Percentiles rank a stretch among this genome's conserved stretches.
Evolutionary conservation across 2,329 filamentous ascomycete genomes (phyloP).

Genomic region (Penicillium sumatraense): DNA sequence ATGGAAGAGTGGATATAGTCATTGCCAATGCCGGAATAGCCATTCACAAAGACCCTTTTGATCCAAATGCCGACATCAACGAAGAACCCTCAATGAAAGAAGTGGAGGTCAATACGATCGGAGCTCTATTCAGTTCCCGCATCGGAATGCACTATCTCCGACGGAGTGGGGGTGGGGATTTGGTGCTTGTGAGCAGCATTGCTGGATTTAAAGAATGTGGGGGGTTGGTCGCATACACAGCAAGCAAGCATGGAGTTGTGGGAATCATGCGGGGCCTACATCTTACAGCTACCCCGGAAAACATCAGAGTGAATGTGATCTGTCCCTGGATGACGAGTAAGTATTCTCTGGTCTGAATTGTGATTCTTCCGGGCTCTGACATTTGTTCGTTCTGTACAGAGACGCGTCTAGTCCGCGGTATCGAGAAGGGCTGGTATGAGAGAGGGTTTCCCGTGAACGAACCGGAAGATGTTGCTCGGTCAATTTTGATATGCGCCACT

Average conservation of each 20-base stretch:
- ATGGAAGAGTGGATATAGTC: constrained; percentile 31
- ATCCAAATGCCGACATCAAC: constrained; percentile 19
- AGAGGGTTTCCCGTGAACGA: constrained; percentile 26
- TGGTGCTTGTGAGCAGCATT: constrained; percentile 27
- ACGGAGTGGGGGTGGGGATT: constrained; percentile 19
- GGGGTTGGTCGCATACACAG: constrained; percentile 24
- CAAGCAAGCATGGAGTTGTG: constrained; percentile 32
- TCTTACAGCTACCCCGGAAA: constrained; percentile 16
- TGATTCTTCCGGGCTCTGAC: not conserved
- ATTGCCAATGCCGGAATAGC: constrained; percentile 29
- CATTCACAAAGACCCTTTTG: constrained; percentile 23
- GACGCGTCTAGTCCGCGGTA: constrained; percentile 19
- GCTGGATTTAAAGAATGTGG: constrained; percentile 26
- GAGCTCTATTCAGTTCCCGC: constrained; percentile 21
- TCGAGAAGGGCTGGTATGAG: constrained; percentile 28
- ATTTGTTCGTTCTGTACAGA: constrained; percentile 4
- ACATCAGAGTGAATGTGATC: constrained; percentile 17
- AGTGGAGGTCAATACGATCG: constrained; percentile 27
- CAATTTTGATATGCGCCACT: constrained; percentile 25
- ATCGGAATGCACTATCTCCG: constrained; percentile 28
- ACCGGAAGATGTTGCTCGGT: constrained; percentile 24
- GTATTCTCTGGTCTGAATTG: not conserved
- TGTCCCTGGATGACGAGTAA: constrained; percentile 20
- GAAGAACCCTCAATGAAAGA: constrained; percentile 22
- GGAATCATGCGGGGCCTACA: constrained; percentile 28